These are phyloP conservation scores for Metarhizium humberi DNA, from an alignment of 2,329 filamentous ascomycete species.

Conservation along the genomic window DNA sequence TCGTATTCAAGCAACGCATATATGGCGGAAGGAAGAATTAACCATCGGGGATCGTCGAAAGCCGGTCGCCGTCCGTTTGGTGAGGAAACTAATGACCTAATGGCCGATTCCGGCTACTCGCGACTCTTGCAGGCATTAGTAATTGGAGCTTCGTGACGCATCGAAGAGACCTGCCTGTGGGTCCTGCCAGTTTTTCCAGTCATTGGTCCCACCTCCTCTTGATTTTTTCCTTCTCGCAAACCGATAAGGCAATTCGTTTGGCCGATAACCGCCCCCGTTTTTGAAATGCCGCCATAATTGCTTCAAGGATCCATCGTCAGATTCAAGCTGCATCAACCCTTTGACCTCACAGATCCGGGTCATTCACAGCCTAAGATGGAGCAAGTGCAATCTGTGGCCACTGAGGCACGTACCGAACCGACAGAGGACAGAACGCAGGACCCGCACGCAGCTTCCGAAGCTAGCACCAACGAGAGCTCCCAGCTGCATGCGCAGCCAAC, in stretches of 20 bases:
- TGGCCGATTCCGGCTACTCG: not conserved
- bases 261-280: too few species aligned
- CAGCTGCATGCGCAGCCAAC: not conserved
- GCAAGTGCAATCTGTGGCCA: not conserved
- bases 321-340: not conserved
- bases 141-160: conserved; percentile 3
- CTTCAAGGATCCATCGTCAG: too few species aligned
- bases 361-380: conserved; percentile 1
- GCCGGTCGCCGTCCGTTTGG: not conserved
- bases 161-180: not conserved
- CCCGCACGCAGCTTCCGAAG: not conserved
- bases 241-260: too few species aligned
- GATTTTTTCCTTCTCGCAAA: not conserved
- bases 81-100: not conserved
- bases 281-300: too few species aligned
- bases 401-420: not conserved
- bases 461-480: not conserved
- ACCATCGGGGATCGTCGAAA: conserved; percentile 2
- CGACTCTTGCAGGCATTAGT: conserved; percentile 1
- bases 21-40: not conserved
- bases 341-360: not conserved
- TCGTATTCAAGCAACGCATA: too few species aligned
- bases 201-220: too few species aligned
- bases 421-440: not conserved
- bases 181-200: too few species aligned